Base-by-base conservation (phyloP, 176 grass and related monocot species). In the Carex pumila region DNA sequence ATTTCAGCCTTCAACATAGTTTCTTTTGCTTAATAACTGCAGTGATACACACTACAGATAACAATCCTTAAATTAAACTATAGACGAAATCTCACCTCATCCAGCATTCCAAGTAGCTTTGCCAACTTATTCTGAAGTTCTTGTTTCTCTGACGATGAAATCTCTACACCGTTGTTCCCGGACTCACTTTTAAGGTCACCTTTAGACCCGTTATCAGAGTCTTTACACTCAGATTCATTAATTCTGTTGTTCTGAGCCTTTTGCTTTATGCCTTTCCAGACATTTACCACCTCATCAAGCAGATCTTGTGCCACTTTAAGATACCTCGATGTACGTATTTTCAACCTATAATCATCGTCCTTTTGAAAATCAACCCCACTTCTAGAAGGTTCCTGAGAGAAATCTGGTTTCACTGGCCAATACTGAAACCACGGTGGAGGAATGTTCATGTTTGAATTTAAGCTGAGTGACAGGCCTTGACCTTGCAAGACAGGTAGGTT, bases 81-180 rank as follows among this genome's bases (percentile, higher is more conserved):
- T 65, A 67, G 72, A 73, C 64, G 65, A 79, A 90, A 8, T 61
- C 61, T 50, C 22, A 99, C 97, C 97, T 99, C 93, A 93, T 96
- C 93, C 61, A 96, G 81, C 97, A 99, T 99, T 3, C 85, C 84
- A 65, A 99, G 83, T 43, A 99, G 91, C 83, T 95, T 94, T 3
- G 88, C 86, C 91, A 96, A 81, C 87, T 96, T 99, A 85, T 94
- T 96, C 81, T 96, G 97, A 78, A 99, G 90, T 73, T 99, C 97
- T 84, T 99, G 97, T 82, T 92, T 99, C 81, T 96, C 97, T 79
- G 90, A 91, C 2, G 84, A 81, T 7, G 90, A 89, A 89, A 99
- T 79, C 83, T 99, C 97, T 62, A 74, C 64, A 77, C 82, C 72
- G 0, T 32, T 88, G 36, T 85, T 87, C 75, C 61, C 66, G 64